Percentiles rank a stretch among this genome's conserved stretches.
Evolutionary conservation across 495 filamentous ascomycete species (phyloP).

Genomic region (Trichocladium antarcticum): DNA sequence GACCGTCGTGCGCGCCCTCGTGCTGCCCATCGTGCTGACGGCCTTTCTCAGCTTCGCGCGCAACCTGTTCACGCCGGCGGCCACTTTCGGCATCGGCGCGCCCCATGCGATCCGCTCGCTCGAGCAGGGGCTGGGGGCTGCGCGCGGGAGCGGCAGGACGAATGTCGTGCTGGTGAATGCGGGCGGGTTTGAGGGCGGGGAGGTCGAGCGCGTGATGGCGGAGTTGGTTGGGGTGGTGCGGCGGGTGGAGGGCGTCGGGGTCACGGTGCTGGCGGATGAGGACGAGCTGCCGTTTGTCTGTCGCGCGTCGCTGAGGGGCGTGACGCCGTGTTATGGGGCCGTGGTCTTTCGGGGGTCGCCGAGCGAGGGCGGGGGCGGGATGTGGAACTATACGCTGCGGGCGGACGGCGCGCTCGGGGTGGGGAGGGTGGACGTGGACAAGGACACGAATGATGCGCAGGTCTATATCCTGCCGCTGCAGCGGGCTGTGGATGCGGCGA

Average conservation of each 20-base stretch:
- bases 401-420: conserved; percentile 52
- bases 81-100: conserved; percentile 54
- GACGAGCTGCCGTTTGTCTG: conserved; percentile 50
- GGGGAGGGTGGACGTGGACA: conserved; percentile 46
- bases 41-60: conserved; percentile 56
- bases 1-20: conserved; percentile 55
- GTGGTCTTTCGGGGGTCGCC: conserved; percentile 65
- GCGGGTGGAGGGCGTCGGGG: conserved; percentile 46
- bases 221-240: conserved; percentile 42
- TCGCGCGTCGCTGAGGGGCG: conserved; percentile 55
- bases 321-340: conserved; percentile 62
- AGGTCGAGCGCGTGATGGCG: conserved; percentile 61
- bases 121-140: conserved; percentile 42
- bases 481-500: conserved; percentile 61
- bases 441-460: conserved; percentile 54
- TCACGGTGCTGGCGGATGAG: conserved; percentile 39
- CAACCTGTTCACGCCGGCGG: conserved; percentile 56
- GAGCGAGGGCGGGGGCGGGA: conserved; percentile 47
- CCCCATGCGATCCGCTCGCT: conserved; percentile 49
- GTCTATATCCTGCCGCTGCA: conserved; percentile 69
- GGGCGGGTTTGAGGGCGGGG: conserved; percentile 54
- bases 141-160: conserved; percentile 40
- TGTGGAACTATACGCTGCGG: conserved; percentile 81
- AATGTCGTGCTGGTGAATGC: conserved; percentile 74
- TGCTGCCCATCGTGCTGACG: conserved; percentile 60